Conservation (phyloP, 208 protist species). For the Leptomonas seymouri region DNA sequence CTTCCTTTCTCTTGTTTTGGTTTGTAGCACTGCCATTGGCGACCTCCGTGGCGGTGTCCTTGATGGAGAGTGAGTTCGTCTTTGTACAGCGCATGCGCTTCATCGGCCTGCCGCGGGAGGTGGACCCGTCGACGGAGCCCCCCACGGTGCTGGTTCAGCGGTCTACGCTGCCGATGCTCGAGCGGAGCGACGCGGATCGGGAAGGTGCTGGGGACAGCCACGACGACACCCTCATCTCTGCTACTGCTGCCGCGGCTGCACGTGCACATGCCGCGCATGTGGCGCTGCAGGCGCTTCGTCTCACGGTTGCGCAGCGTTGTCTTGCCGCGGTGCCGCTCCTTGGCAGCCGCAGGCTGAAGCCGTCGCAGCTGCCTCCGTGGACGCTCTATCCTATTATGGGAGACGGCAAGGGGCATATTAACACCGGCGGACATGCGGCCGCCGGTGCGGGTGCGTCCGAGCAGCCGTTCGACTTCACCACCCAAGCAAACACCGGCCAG, state of each 20-base stretch:
- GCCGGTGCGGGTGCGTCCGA: not conserved
- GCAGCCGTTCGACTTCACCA: not conserved
- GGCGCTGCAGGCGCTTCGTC: not conserved
- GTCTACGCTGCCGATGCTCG: not conserved
- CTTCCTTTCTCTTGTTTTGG: not conserved
- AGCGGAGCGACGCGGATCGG: not conserved
- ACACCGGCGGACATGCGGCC: not conserved
- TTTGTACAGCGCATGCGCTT: constrained; percentile 17
- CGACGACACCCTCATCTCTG: too few species aligned
- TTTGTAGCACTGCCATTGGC: constrained; percentile 12
- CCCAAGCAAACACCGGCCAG: too few species aligned
- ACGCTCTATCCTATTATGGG: constrained; percentile 18
- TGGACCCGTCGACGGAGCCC: constrained; percentile 1
- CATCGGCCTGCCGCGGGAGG: constrained; percentile 8
- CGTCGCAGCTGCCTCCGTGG: constrained; percentile 28
- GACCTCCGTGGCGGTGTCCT: not conserved
- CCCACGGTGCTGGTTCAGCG: constrained; percentile 2
- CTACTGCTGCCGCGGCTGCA: not conserved
- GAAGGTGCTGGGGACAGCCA: not conserved
- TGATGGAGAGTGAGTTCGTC: constrained; percentile 17
- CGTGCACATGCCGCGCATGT: not conserved
- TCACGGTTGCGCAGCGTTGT: not conserved
- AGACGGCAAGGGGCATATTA: constrained; percentile 16
- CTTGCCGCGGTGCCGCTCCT: not conserved
- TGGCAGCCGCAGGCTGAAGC: not conserved